Evolutionary conservation across 306 rosid species (phyloP).

Genomic region (Gleditsia sinensis): DNA sequence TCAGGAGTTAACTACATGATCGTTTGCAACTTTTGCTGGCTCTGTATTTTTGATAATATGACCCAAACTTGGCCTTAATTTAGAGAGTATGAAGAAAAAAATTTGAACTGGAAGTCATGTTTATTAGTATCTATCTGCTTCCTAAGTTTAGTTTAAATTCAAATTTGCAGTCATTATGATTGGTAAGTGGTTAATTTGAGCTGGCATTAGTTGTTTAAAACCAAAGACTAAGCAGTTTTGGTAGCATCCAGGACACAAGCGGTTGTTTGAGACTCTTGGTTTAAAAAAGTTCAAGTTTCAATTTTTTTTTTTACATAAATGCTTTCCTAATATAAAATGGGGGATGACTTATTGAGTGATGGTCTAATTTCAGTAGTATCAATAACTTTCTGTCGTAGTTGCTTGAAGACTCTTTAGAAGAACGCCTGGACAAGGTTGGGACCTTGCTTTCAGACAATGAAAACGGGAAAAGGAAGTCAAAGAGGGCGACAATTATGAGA

Average conservation of each 20-base stretch:
- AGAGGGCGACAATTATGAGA: conserved; percentile 77
- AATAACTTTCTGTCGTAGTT: conserved; percentile 47
- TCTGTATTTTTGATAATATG: neutral
- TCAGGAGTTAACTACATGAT: neutral
- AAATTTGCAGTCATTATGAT: neutral
- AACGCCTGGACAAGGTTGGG: conserved; percentile 74
- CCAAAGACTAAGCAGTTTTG: neutral
- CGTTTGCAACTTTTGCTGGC: neutral
- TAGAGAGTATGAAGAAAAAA: neutral
- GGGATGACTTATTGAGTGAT: conserved; percentile 8
- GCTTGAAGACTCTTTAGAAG: conserved; percentile 88
- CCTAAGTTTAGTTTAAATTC: neutral
- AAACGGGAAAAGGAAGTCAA: conserved; percentile 79
- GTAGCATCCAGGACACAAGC: neutral
- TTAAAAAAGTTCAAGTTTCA: neutral
- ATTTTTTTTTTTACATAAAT: conserved; percentile 14
- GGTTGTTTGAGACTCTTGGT: neutral
- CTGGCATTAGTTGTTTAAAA: neutral
- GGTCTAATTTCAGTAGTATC: conserved; percentile 30
- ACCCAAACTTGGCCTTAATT: neutral
- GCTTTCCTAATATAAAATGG: neutral
- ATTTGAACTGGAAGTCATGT: neutral
- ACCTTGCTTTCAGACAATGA: conserved; percentile 75
- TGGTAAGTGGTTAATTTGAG: neutral
- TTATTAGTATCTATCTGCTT: conserved; percentile 9